Conservation (phyloP, 352 stramenopile genomes). For the Lagenidium sp. region DNA sequence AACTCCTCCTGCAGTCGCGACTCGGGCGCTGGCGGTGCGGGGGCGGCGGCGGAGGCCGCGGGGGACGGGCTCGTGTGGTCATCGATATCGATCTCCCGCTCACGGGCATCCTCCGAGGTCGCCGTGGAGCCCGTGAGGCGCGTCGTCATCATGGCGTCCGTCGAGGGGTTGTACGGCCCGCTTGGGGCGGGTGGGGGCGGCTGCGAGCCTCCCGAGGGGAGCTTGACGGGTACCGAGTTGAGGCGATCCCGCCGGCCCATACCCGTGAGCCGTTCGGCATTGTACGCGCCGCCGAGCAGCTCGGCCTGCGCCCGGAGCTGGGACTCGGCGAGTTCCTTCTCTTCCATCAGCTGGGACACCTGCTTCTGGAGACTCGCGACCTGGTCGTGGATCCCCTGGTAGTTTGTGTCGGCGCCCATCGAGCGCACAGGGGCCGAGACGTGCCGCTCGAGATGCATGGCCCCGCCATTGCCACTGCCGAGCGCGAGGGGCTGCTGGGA, state of each 20-base stretch:
- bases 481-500: conserved; percentile 11
- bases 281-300: conserved; percentile 28
- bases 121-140: conserved; percentile 2
- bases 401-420: conserved; percentile 20
- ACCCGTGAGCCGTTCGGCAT: neutral
- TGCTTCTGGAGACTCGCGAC: conserved; percentile 81
- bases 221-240: conserved; percentile 53
- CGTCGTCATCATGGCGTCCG: neutral
- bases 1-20: conserved; percentile 14
- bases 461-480: conserved; percentile 5
- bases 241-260: conserved; percentile 29
- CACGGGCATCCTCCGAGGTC: conserved; percentile 9
- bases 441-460: conserved; percentile 52
- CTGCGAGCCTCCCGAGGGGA: conserved; percentile 9
- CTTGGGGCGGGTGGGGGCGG: conserved; percentile 3
- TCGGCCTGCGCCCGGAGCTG: conserved; percentile 64
- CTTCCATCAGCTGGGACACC: conserved; percentile 74
- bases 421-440: conserved; percentile 58
- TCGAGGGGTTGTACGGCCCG: neutral
- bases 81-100: conserved; percentile 15
- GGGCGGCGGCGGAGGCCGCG: conserved; percentile 12
- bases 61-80: conserved; percentile 10
- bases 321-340: conserved; percentile 75
- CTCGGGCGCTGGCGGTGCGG: conserved; percentile 4
- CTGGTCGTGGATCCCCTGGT: conserved; percentile 63